Conservation (phyloP, 2,329 filamentous ascomycete genomes). For the Nothophoma quercina region DNA sequence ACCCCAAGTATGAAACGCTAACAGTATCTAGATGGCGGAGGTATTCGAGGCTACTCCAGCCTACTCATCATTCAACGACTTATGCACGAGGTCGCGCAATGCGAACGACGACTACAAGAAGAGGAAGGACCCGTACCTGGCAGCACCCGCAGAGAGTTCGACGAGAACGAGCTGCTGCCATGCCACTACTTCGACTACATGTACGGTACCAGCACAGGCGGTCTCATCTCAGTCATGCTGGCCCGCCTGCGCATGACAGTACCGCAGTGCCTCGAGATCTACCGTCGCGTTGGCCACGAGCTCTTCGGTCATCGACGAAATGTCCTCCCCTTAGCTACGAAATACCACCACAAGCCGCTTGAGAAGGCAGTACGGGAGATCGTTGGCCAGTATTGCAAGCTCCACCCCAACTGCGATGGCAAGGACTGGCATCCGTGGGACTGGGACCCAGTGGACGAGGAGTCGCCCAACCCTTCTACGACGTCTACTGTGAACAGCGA, state of each 20-base stretch:
- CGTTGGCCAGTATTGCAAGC: constrained; percentile 54
- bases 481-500: constrained; percentile 24
- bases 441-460: constrained; percentile 25
- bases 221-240: constrained; percentile 60
- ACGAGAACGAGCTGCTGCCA: constrained; percentile 55
- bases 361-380: constrained; percentile 57
- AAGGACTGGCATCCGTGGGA: constrained; percentile 56
- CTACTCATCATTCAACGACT: constrained; percentile 58
- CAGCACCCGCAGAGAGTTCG: constrained; percentile 38
- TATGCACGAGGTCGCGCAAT: constrained; percentile 58
- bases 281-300: constrained; percentile 56
- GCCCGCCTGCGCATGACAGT: constrained; percentile 59
- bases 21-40: constrained; percentile 54
- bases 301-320: constrained; percentile 57
- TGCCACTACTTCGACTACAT: constrained; percentile 64
- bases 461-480: constrained; percentile 14
- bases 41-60: constrained; percentile 60
- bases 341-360: constrained; percentile 58
- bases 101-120: constrained; percentile 53
- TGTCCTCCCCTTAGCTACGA: constrained; percentile 56
- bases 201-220: constrained; percentile 62
- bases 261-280: constrained; percentile 57
- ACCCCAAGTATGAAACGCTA: constrained; percentile 19
- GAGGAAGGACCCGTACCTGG: constrained; percentile 51
- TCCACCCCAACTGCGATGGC: constrained; percentile 53